These are phyloP conservation scores for Penicillium sp. DNA, from an alignment of 2,329 filamentous ascomycete species.

Conservation along the genomic window DNA sequence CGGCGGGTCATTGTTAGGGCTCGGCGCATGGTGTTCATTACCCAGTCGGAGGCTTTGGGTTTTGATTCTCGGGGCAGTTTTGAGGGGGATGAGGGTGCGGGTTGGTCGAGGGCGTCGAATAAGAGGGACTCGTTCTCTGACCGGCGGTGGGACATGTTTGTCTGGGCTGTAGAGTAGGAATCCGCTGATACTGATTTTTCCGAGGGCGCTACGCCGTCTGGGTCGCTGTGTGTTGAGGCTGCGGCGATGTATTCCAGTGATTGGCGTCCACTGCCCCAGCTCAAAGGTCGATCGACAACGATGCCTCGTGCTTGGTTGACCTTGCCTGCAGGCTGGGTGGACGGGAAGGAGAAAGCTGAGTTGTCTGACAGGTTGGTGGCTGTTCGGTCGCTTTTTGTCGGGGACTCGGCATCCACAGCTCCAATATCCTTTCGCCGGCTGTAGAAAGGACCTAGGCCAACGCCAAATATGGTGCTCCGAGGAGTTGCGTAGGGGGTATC, in stretches of 20 bases:
- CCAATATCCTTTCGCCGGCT: conserved; percentile 21
- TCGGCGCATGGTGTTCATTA: conserved; percentile 68
- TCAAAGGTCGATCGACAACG: conserved; percentile 24
- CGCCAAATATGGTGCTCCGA: conserved; percentile 28
- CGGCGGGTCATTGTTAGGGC: conserved; percentile 55
- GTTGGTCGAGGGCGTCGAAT: conserved; percentile 39
- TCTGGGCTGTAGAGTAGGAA: conserved; percentile 53
- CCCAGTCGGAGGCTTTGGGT: conserved; percentile 62
- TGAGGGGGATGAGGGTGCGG: conserved; percentile 27
- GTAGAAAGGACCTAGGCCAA: conserved; percentile 27
- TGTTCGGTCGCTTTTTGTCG: conserved; percentile 56
- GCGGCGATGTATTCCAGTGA: conserved; percentile 28
- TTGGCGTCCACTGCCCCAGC: conserved; percentile 25
- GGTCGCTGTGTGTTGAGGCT: conserved; percentile 25
- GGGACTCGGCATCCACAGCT: conserved; percentile 37
- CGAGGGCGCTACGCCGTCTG: conserved; percentile 28
- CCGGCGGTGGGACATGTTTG: conserved; percentile 51
- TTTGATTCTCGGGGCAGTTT: conserved; percentile 27
- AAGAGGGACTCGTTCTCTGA: conserved; percentile 55
- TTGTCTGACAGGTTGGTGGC: conserved; percentile 57
- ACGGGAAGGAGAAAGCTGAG: conserved; percentile 47
- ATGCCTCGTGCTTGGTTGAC: conserved; percentile 21
- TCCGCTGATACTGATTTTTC: conserved; percentile 48
- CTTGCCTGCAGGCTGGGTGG: conserved; percentile 27
- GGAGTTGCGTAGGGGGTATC: conserved; percentile 30